A percentile compares a stretch with the other conserved stretches of the same genome.
Conservation (phyloP, 129 eudicot species). For the Lactuca saligna region DNA sequence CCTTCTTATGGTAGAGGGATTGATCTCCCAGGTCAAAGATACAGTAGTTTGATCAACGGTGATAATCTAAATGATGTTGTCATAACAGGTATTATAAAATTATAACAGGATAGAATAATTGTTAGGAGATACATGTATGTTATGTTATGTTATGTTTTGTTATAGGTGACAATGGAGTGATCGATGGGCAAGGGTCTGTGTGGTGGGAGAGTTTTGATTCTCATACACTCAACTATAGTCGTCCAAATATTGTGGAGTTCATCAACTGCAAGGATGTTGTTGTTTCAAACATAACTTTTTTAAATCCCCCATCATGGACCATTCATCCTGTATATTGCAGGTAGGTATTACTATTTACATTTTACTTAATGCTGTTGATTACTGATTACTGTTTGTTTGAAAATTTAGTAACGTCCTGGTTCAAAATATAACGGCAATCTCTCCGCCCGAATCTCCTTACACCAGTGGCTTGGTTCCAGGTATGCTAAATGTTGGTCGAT, state of each 20-base stretch:
- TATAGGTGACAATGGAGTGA: constrained; percentile 73
- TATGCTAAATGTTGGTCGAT: constrained; percentile 10
- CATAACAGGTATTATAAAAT: constrained; percentile 50
- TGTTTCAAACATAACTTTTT: constrained; percentile 75
- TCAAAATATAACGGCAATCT: constrained; percentile 63
- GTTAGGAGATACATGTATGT: too few relatives aligned
- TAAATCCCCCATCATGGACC: constrained; percentile 76
- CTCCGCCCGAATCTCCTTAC: constrained; percentile 68
- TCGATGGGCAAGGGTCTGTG: constrained; percentile 86
- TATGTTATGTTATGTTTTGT: too few relatives aligned
- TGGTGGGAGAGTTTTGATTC: constrained; percentile 77
- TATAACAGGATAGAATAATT: too few relatives aligned
- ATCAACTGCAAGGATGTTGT: constrained; percentile 61
- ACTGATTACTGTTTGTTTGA: background rate
- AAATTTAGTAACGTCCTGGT: constrained; percentile 60
- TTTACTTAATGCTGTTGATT: background rate
- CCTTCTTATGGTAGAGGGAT: constrained; percentile 82
- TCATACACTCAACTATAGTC: constrained; percentile 66
- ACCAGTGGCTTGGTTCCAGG: constrained; percentile 93
- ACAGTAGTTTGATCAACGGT: constrained; percentile 73
- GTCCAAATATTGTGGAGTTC: constrained; percentile 80
- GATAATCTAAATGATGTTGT: constrained; percentile 69
- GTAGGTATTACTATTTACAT: constrained; percentile 23
- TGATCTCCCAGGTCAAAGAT: constrained; percentile 69
- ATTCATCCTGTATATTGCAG: constrained; percentile 87